Evolutionary conservation across 257 asterid genomes (phyloP).

Genomic region (Solanum pennellii): DNA sequence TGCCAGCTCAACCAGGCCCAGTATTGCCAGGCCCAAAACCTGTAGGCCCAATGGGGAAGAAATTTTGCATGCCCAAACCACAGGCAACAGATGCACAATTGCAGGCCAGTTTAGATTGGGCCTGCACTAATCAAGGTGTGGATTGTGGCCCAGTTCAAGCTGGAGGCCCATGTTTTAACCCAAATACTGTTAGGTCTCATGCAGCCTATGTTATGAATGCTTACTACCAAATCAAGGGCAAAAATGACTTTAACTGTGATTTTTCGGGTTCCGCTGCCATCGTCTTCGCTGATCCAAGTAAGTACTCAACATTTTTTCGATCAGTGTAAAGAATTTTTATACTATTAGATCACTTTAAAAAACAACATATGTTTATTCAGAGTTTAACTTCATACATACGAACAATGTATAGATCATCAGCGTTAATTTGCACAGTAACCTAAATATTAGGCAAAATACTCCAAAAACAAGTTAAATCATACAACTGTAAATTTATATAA

Average conservation of each 20-base stretch:
- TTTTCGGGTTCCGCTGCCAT: constrained; percentile 40
- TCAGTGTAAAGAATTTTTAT: neutral
- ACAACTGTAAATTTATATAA: neutral
- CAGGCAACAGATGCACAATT: constrained; percentile 24
- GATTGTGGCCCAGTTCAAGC: constrained; percentile 45
- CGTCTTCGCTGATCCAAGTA: constrained; percentile 49
- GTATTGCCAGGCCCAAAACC: neutral
- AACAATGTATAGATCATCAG: neutral
- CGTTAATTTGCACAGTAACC: neutral
- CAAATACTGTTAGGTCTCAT: constrained; percentile 40
- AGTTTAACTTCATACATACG: neutral
- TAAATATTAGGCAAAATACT: neutral
- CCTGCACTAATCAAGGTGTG: constrained; percentile 43
- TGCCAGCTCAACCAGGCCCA: neutral
- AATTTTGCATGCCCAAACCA: constrained; percentile 62
- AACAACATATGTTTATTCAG: neutral
- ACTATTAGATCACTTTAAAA: neutral
- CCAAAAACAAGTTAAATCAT: neutral
- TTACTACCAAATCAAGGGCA: constrained; percentile 54
- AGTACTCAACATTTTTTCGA: neutral
- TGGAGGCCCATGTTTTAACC: constrained; percentile 54
- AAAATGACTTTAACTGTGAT: constrained; percentile 40
- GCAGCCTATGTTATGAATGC: constrained; percentile 61
- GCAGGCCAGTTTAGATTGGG: constrained; percentile 51
- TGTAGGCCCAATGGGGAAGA: constrained; percentile 23